Percentiles rank a stretch among this genome's conserved stretches.
These are phyloP conservation scores for Phoenix dactylifera DNA, from an alignment of 176 grass and related monocot species.

Conservation along the genomic window DNA sequence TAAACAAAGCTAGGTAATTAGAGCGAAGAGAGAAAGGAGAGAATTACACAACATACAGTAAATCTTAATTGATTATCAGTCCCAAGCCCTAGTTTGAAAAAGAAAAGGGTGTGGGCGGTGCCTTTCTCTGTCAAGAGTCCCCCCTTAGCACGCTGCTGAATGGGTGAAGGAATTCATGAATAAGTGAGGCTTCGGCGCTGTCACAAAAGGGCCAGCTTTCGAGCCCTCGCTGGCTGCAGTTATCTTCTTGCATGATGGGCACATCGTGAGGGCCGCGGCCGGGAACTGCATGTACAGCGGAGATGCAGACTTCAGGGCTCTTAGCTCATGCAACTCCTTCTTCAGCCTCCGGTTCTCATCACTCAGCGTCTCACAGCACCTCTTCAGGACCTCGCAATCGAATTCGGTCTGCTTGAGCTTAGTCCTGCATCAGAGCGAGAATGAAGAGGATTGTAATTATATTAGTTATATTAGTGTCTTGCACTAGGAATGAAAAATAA, in stretches of 20 bases:
- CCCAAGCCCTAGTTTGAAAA: too few species aligned
- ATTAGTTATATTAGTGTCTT: too few species aligned
- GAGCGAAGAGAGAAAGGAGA: too few species aligned
- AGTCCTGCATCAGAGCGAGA: background rate
- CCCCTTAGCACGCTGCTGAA: constrained; percentile 3
- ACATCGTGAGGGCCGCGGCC: constrained; percentile 6
- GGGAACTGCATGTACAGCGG: constrained; percentile 15
- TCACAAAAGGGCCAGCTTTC: background rate
- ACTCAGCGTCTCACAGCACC: constrained; percentile 15
- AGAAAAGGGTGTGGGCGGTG: too few species aligned
- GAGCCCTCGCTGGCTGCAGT: background rate
- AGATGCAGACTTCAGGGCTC: constrained; percentile 3
- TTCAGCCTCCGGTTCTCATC: constrained; percentile 18
- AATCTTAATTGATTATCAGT: too few species aligned
- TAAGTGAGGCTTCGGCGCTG: constrained; percentile 3
- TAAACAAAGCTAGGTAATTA: too few species aligned
- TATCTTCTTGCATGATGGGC: constrained; percentile 21
- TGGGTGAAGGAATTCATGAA: constrained; percentile 2
- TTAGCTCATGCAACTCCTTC: constrained; percentile 19
- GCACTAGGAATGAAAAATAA: too few species aligned
- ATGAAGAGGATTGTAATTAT: too few species aligned
- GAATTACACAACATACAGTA: too few species aligned
- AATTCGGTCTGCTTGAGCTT: constrained; percentile 21
- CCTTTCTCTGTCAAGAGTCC: too few species aligned
- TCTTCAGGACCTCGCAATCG: constrained; percentile 11